phyloP scores from a whole-genome alignment of 305 asterid genomes.

The Plantago coronopus region DNA sequence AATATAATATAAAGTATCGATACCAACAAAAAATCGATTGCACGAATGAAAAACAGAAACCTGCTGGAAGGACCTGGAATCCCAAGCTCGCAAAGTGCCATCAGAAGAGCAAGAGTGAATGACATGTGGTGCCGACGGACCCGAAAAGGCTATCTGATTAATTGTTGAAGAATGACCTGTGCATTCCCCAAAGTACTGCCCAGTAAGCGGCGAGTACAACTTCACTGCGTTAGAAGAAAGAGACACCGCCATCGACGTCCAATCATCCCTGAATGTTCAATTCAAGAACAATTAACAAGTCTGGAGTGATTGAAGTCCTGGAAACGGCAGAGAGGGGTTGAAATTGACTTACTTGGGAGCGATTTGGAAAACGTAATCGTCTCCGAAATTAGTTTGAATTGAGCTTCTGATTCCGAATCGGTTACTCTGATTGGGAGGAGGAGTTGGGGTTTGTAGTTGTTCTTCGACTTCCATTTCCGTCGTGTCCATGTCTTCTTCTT shows the following conservation, averaged over 20 bases:
- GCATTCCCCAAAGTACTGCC: constrained; percentile 82
- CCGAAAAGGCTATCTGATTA: constrained; percentile 59
- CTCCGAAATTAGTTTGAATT: constrained; percentile 82
- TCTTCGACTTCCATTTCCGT: constrained; percentile 75
- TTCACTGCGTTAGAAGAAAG: constrained; percentile 79
- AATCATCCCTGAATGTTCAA: constrained; percentile 53
- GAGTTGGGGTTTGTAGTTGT: constrained; percentile 33
- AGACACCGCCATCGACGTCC: constrained; percentile 89
- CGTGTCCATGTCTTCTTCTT: constrained; percentile 29
- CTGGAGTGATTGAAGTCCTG: background rate
- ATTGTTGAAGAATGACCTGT: constrained; percentile 67
- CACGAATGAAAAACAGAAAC: constrained; percentile 25
- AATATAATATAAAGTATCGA: too few relatives aligned
- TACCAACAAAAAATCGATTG: background rate
- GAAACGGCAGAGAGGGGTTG: background rate
- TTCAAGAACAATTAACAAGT: background rate
- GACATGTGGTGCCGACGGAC: constrained; percentile 57
- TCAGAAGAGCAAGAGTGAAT: constrained; percentile 84
- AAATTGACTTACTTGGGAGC: constrained; percentile 47
- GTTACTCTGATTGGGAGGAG: constrained; percentile 27
- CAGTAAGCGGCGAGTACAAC: constrained; percentile 76
- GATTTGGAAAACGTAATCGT: constrained; percentile 85
- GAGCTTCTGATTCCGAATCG: constrained; percentile 72
- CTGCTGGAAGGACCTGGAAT: constrained; percentile 80
- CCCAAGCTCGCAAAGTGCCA: constrained; percentile 90